Base-by-base conservation (phyloP, 495 filamentous ascomycete species). In the Penicillium desertorum region DNA sequence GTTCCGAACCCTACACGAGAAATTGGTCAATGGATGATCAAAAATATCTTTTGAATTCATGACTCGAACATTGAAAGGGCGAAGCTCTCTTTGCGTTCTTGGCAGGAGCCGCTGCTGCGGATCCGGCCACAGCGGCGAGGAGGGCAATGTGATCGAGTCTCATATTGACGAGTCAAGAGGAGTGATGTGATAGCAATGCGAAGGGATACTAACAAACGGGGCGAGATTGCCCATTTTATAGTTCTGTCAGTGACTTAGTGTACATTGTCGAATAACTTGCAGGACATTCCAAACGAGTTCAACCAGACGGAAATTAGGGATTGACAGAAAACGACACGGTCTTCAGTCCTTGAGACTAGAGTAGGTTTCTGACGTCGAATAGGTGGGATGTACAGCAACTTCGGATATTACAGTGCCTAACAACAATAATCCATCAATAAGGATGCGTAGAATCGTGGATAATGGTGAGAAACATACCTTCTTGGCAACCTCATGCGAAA, bases 121-220 rank as follows among this genome's bases (percentile, higher is more conserved):
- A 62, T 49, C 62, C 69, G 22, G 68, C 66, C 52, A 56, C 64
- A 29, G 63, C 63, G 45, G 68, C 70, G 12, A 71, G 22, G 16
- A 59, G 36, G 60, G 54, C 55, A 58, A 60, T 45, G 22, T 53
- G 45, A 22, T 56, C 56, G 22, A 74, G 47, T 58, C 61, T 74
- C 69, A 74, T 73, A n/a, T 54, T 58, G 48, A 37, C 1, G n/a
- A 25, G n/a, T 41, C n/a, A 23, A 14, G 19, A 37, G 8, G 19
- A 39, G 16, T 39, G 36, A 39, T 39, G 36, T 32, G 45, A 29
- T 47, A 10, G 3, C 3, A 48, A 48, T 48, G 45, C 29, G 9
- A 19, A 30, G 32, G 20, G 17, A 20, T 17, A 39, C 16, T 10
- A 29, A 30, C 16, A 3, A 6, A n/a, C 2, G 29, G 3, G 2